Evolutionary conservation across 2,329 filamentous ascomycete species (phyloP).

Genomic region (Monilinia fructigena): DNA sequence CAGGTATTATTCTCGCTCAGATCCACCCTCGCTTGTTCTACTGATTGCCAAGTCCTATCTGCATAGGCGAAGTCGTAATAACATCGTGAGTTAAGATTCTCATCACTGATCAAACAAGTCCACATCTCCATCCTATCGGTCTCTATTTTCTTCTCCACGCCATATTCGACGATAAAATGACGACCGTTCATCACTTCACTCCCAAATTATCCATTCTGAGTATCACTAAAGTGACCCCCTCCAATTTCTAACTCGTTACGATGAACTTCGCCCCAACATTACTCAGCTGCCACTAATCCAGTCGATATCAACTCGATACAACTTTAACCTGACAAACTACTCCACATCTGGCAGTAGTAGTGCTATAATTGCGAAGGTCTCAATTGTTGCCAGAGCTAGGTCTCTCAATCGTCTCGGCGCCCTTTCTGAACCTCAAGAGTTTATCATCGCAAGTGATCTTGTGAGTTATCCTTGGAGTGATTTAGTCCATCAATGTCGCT

Average conservation of each 20-base stretch:
- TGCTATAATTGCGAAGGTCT: slow-evolving; percentile 23
- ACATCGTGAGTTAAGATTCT: slow-evolving; percentile 28
- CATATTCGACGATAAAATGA: slow-evolving; percentile 18
- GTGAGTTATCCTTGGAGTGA: slow-evolving; percentile 26
- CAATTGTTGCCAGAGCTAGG: slow-evolving; percentile 28
- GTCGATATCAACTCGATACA: slow-evolving; percentile 30
- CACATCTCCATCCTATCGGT: slow-evolving; percentile 26
- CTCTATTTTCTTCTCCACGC: slow-evolving; percentile 11
- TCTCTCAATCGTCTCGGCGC: slow-evolving; percentile 34
- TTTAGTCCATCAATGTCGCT: slow-evolving; percentile 35
- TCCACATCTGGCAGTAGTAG: slow-evolving; percentile 5
- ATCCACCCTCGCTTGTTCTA: background rate
- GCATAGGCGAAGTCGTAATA: slow-evolving; percentile 30
- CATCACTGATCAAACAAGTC: slow-evolving; percentile 23
- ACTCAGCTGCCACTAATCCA: background rate
- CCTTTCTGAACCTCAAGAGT: slow-evolving; percentile 25
- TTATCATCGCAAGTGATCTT: slow-evolving; percentile 36
- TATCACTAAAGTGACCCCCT: slow-evolving; percentile 41
- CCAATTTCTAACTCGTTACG: slow-evolving; percentile 37
- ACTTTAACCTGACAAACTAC: slow-evolving; percentile 25
- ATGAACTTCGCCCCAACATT: slow-evolving; percentile 27
- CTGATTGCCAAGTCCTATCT: slow-evolving; percentile 28
- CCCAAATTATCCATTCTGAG: slow-evolving; percentile 37
- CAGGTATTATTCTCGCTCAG: background rate
- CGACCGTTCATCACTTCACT: slow-evolving; percentile 26